A percentile compares a stretch with the other conserved stretches of the same genome.
phyloP scores from a whole-genome alignment of 768 basidiomycete species.

The Psilocybe tampanensis region DNA sequence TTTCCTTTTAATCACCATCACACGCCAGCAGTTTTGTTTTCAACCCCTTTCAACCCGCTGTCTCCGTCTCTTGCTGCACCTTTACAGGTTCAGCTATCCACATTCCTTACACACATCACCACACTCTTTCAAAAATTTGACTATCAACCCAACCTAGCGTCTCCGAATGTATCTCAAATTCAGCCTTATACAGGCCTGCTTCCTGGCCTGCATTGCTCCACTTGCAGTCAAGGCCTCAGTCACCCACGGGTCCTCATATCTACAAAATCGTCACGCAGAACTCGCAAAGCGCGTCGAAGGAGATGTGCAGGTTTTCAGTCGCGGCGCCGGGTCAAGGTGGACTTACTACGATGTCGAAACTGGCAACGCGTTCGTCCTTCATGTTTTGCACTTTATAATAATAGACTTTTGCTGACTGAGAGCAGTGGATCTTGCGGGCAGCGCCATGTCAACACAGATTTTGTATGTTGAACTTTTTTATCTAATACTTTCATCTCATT shows the following conservation, averaged over 20 bases:
- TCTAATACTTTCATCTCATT: background rate
- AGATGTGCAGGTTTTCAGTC: conserved; percentile 41
- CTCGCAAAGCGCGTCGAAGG: conserved; percentile 48
- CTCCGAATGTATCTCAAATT: background rate
- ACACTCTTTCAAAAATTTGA: background rate
- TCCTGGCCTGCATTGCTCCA: background rate
- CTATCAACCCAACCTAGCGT: no score
- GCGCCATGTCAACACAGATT: conserved; percentile 22
- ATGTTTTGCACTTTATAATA: background rate
- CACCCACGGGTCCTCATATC: background rate
- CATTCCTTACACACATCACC: background rate
- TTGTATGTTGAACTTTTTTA: conserved; percentile 20
- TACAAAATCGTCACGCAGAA: conserved; percentile 28
- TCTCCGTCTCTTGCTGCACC: no score
- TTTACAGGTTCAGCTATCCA: background rate
- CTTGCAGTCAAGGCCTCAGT: background rate
- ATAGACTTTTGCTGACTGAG: background rate
- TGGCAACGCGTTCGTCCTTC: conserved; percentile 15
- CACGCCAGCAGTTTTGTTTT: background rate
- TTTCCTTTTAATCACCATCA: no score
- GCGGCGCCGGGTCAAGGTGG: conserved; percentile 41
- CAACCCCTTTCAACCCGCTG: background rate
- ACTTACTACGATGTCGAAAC: conserved; percentile 49
- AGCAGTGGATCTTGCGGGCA: conserved; percentile 30
- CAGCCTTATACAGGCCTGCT: background rate